Base-by-base conservation (phyloP, 2,329 filamentous ascomycete genomes). In the Trichoderma breve region DNA sequence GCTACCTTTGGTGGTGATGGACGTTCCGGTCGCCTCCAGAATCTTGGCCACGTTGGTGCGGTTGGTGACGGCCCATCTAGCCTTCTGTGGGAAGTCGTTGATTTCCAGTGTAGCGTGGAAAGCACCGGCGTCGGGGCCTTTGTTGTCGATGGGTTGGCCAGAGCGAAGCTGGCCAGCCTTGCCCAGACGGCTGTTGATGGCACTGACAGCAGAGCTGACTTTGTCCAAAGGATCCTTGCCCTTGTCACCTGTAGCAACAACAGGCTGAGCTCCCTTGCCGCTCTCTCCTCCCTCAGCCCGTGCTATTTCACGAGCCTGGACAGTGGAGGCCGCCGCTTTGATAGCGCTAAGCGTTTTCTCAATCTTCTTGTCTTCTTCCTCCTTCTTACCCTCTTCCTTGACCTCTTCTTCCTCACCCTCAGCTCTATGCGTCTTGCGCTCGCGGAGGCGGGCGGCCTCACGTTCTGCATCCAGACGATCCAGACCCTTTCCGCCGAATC, bases 1-100 rank as follows among this genome's bases (percentile, higher is more conserved):
- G 73, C 88, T 96, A 75, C 96, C 96, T 85, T 99, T 99, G 58
- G 94, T 98, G 0, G 96, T 99, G 80, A 99, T 99, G 7, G 94
- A 97, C 1, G 95, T 97, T 53, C 94, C 95, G 0, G 95, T 98
- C 11, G 93, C 89, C 79, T 99, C 96, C 75, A 99, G 87, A 76
- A 99, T 98, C 86, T 98, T 99, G 76, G 95, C 95, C 71, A 99
- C 96, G 78, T 99, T 99, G 43, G 96, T 98, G 75, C 96, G 90
- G 81, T 99, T 99, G 51, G 96, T 99, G 83, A 99, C 96, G 12
- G 94, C 95, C 96, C 96, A 99, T 77, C 96, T 90, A 74, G 96
- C 96, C 86, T 98, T 98, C 81, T 99, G 96, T 39, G 96, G 96
- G 82, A 98, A 98, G 83, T 99, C 96, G 82, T 99, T 99, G 88